phyloP scores from a whole-genome alignment of 2,329 filamentous ascomycete genomes.

The Cordyceps pruinosa region DNA sequence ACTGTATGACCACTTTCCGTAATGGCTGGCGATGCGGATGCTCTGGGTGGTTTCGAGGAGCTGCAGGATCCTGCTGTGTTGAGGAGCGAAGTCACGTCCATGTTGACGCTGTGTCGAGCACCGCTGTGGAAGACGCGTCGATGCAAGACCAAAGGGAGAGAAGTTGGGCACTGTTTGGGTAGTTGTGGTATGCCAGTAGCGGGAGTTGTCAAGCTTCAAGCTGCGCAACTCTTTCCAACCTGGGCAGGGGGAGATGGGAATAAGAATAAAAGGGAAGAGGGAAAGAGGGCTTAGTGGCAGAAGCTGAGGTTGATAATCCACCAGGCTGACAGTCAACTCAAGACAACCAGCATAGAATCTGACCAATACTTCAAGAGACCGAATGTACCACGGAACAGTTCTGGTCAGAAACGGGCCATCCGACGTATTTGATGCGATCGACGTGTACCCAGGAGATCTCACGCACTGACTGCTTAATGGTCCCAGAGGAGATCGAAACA shows the following conservation, averaged over 20 bases:
- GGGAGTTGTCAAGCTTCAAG: neutral
- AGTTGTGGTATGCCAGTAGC: neutral
- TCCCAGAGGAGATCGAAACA: slow-evolving; percentile 13
- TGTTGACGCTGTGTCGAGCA: neutral
- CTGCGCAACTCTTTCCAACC: neutral
- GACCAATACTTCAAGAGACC: neutral
- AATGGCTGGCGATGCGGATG: slow-evolving; percentile 9
- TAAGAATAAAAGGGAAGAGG: neutral
- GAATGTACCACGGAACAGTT: slow-evolving; percentile 3
- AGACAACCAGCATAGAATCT: neutral
- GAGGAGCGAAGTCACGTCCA: slow-evolving; percentile 12
- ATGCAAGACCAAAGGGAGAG: neutral
- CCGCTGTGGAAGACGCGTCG: neutral
- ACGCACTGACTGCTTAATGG: slow-evolving; percentile 12
- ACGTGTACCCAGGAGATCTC: slow-evolving; percentile 11
- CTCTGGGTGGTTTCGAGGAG: slow-evolving; percentile 7
- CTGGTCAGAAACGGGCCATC: slow-evolving; percentile 10
- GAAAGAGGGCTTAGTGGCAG: neutral
- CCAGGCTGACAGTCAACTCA: neutral
- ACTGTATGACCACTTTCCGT: slow-evolving; percentile 11
- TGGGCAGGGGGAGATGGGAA: neutral
- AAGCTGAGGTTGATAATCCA: slow-evolving; percentile 1
- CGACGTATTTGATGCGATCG: slow-evolving; percentile 13
- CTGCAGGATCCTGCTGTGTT: slow-evolving; percentile 6
- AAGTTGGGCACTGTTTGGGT: neutral